These are phyloP conservation scores for Aspergillus awamori DNA, from an alignment of 2,329 filamentous ascomycete species.

Conservation along the genomic window DNA sequence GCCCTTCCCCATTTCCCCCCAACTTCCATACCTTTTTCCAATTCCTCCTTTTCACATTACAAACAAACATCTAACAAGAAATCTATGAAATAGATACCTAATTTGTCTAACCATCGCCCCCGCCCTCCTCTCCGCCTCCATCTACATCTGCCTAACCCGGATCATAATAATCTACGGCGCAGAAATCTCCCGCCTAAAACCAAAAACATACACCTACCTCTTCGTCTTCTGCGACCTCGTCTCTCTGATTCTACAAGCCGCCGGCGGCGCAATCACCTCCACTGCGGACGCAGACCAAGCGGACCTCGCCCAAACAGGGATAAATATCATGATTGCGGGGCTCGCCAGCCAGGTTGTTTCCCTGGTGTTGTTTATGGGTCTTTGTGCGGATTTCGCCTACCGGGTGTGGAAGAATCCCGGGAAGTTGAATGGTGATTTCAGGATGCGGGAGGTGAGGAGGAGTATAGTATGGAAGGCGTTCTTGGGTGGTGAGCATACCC, in stretches of 20 bases:
- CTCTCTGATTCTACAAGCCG: conserved; percentile 63
- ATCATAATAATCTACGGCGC: conserved; percentile 41
- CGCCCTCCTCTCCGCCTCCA: conserved; percentile 64
- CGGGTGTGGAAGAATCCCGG: conserved; percentile 29
- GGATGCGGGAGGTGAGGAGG: conserved; percentile 3
- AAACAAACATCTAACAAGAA: not conserved
- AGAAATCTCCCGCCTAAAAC: conserved; percentile 36
- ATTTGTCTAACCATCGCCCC: conserved; percentile 66
- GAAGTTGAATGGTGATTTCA: conserved; percentile 10
- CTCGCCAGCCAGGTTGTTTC: conserved; percentile 64
- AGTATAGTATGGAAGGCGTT: not conserved
- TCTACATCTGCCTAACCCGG: conserved; percentile 59
- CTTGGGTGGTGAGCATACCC: conserved; percentile 17
- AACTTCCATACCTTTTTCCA: no score
- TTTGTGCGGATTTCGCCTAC: conserved; percentile 56
- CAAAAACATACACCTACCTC: conserved; percentile 39
- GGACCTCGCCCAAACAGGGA: conserved; percentile 42
- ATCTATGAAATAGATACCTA: conserved; percentile 55
- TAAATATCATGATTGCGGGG: conserved; percentile 68
- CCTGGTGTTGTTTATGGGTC: conserved; percentile 57
- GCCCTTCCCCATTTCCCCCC: conserved; percentile 13
- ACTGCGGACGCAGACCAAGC: conserved; percentile 8
- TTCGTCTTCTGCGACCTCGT: conserved; percentile 67
- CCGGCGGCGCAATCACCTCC: conserved; percentile 43
- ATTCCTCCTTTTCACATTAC: no score